Conservation (phyloP, 352 stramenopile genomes). For the Globisporangium nunn region DNA sequence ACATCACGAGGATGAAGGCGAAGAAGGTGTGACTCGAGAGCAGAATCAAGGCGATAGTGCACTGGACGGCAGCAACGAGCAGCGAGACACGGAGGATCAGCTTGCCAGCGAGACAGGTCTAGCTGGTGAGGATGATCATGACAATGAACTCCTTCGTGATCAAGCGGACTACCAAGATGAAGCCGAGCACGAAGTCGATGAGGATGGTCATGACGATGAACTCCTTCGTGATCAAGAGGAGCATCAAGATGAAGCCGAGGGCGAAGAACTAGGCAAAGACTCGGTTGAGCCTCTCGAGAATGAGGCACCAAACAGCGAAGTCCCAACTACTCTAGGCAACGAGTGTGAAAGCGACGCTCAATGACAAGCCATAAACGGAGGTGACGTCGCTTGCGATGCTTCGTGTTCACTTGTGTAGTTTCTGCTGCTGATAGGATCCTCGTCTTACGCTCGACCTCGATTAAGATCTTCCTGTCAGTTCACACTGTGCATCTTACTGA, state of each 20-base stretch:
- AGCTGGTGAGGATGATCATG: no score
- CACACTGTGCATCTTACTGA: conserved; percentile 88
- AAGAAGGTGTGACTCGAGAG: background rate
- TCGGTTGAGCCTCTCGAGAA: background rate
- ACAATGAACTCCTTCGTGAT: background rate
- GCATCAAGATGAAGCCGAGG: background rate
- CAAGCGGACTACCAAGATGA: background rate
- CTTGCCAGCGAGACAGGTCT: background rate
- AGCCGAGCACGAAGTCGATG: background rate
- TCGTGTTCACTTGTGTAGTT: background rate
- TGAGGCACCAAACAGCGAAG: background rate
- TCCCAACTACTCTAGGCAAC: background rate
- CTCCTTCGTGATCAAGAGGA: background rate
- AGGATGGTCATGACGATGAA: background rate
- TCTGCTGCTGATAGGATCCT: background rate
- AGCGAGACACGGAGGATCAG: background rate
- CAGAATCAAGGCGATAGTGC: background rate
- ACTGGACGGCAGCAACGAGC: background rate
- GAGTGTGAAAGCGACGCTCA: background rate
- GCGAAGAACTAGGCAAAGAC: background rate
- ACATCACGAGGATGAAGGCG: background rate
- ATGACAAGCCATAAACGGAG: background rate
- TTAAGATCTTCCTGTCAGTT: conserved; percentile 23
- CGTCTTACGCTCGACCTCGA: no score
- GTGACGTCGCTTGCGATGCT: background rate